Evolutionary conservation across 257 asterid species (phyloP), one percentile per base, ranked within the genome.

Genomic region (Solanum commersonii): DNA sequence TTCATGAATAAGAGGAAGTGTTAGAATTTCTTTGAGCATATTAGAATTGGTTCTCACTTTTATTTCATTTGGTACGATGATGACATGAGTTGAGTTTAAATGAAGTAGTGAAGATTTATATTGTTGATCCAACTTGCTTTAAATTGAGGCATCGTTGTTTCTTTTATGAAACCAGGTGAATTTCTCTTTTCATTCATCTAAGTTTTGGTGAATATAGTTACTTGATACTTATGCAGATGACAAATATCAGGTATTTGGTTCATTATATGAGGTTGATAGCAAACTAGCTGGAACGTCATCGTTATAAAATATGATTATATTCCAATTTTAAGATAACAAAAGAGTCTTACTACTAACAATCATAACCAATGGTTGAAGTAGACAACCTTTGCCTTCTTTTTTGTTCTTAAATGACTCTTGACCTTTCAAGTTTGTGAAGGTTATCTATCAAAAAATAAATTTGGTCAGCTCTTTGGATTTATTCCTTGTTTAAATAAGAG

Each of bases 361-460:
- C 10, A 81, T 82, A 52, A 44, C 85, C 86, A 84, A 63, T 82
- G 78, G 60, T 5, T 35, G 46, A 40, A 34, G 67, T 18, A 73
- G 31, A 65, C 79, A 34, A 81, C 33, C 11, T 79, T 33, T 27
- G 16, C 68, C 83, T 46, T 81, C 23, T 44, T 59, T 63, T 59
- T 5, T 56, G 25, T 77, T 42, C 59, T 42, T 34, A 8, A 56
- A 70, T 71, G 86, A 87, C 87, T 89, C 88, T 87, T 67, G 84
- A 40, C 90, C 86, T 81, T 87, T 85, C 84, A 10, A 44, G 27
- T 10, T 10, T 18, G 16, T 27, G 16, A 81, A 81, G 40, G 68
- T 27, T 46, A 16, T 46, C 1, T 29, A 8, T 81, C 84, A 16
- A 79, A 44, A 44, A n/a, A 27, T 38, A 10, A 23, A 15, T 76